Evolutionary conservation across 2,329 filamentous ascomycete species (phyloP).

Genomic region (Aspergillus neoniger): DNA sequence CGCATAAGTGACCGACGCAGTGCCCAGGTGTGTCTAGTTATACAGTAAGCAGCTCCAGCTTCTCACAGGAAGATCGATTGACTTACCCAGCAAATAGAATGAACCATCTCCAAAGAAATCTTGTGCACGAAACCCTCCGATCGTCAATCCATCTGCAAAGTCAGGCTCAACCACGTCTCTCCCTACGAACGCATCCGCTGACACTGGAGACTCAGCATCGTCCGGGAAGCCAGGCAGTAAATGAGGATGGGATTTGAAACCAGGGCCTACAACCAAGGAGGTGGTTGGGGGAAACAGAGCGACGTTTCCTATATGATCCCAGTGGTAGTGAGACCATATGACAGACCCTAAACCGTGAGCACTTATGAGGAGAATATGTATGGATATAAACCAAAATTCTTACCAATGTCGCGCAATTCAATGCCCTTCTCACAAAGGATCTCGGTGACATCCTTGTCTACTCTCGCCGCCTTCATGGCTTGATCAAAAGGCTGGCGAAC

Average conservation of each 20-base stretch:
- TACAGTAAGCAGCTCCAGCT: neutral
- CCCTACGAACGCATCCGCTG: conserved; percentile 34
- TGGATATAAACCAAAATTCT: neutral
- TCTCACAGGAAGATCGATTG: conserved; percentile 26
- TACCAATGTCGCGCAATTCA: conserved; percentile 15
- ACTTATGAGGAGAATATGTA: neutral
- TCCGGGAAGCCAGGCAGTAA: conserved; percentile 49
- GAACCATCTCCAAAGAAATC: conserved; percentile 35
- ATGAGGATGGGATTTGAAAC: conserved; percentile 49
- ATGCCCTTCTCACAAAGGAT: conserved; percentile 22
- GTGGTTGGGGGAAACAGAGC: conserved; percentile 50
- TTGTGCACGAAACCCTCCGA: conserved; percentile 27
- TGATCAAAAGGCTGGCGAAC: conserved; percentile 11
- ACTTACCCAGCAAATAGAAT: conserved; percentile 32
- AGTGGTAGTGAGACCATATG: conserved; percentile 38
- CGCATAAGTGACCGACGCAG: conserved; percentile 29
- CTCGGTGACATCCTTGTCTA: conserved; percentile 24
- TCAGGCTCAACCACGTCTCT: conserved; percentile 12
- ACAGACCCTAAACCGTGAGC: conserved; percentile 22
- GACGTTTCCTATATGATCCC: conserved; percentile 57
- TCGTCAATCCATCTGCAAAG: conserved; percentile 12
- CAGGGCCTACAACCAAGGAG: conserved; percentile 55
- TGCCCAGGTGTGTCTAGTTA: conserved; percentile 26
- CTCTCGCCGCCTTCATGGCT: conserved; percentile 11
- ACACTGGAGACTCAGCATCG: conserved; percentile 36